Evolutionary conservation across 140 eudicot species (phyloP).

Genomic region (Senecio squalidus): DNA sequence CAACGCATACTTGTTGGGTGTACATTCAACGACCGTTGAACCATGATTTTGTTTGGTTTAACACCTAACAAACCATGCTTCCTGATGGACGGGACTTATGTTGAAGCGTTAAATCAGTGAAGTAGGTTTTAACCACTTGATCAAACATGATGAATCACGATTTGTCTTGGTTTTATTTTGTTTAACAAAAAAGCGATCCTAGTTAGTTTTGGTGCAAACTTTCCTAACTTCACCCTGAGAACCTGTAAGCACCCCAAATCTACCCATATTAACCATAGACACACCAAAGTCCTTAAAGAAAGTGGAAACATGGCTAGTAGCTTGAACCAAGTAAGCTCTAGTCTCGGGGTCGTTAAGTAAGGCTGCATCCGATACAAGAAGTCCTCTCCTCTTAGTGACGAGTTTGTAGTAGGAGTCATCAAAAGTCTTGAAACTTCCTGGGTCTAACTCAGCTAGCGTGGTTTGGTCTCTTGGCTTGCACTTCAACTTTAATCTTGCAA

Average conservation of each 20-base stretch:
- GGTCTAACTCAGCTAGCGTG: slow-evolving; percentile 48
- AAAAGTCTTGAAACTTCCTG: slow-evolving; percentile 51
- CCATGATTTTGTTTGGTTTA: too few relatives aligned
- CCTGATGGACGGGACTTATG: too few relatives aligned
- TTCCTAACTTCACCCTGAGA: slow-evolving; percentile 47
- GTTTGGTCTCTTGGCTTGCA: slow-evolving; percentile 35
- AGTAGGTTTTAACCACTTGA: too few relatives aligned
- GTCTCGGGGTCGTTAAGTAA: slow-evolving; percentile 39
- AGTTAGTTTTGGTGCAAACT: slow-evolving; percentile 30
- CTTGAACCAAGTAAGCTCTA: slow-evolving; percentile 36
- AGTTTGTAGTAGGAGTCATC: slow-evolving; percentile 33
- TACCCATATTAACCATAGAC: slow-evolving; percentile 53
- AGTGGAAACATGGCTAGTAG: slow-evolving; percentile 27
- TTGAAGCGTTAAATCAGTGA: too few relatives aligned
- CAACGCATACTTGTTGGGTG: too few relatives aligned
- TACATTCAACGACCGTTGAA: too few relatives aligned
- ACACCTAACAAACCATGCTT: too few relatives aligned
- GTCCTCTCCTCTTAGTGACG: slow-evolving; percentile 45
- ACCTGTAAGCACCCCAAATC: slow-evolving; percentile 57
- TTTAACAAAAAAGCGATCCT: not conserved
- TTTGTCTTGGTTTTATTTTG: too few relatives aligned
- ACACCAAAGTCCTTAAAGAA: slow-evolving; percentile 54
- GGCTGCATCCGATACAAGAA: slow-evolving; percentile 48
- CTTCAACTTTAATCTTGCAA: slow-evolving; percentile 23
- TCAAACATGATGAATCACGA: too few relatives aligned